Conservation (phyloP, 345 rosid genomes). For the Gossypium mustelinum region DNA sequence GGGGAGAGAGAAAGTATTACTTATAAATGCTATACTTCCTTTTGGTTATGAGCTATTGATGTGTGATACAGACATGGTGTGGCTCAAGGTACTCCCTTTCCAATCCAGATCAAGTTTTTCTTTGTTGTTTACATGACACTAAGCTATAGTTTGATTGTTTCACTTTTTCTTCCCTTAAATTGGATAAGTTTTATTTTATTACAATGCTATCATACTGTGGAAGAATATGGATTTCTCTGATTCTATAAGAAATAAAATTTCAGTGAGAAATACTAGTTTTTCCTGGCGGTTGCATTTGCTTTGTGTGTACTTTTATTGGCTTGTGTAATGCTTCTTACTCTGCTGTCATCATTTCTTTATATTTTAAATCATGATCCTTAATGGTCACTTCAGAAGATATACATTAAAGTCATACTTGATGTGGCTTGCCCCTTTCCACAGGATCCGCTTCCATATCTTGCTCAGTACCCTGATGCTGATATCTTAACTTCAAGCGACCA, state of each 20-base stretch:
- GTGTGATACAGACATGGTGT: slow-evolving; percentile 99
- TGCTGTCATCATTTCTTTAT: background rate
- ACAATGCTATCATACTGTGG: background rate
- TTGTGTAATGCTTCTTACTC: slow-evolving; percentile 4
- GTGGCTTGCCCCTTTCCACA: slow-evolving; percentile 34
- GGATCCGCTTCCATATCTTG: slow-evolving; percentile 95
- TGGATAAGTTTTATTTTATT: background rate
- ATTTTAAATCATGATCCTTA: slow-evolving; percentile 1
- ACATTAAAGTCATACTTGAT: slow-evolving; percentile 14
- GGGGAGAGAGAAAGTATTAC: slow-evolving; percentile 97
- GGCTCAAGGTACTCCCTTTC: slow-evolving; percentile 69
- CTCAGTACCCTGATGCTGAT: slow-evolving; percentile 94
- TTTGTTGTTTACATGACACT: background rate
- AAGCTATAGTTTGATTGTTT: background rate
- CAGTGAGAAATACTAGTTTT: background rate
- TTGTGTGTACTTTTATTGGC: background rate
- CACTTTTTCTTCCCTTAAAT: background rate
- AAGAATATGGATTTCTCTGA: background rate
- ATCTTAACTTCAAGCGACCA: slow-evolving; percentile 91
- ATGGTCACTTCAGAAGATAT: slow-evolving; percentile 10
- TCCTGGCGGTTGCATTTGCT: background rate
- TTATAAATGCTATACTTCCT: slow-evolving; percentile 79
- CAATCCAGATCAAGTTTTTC: background rate
- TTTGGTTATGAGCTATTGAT: slow-evolving; percentile 81
- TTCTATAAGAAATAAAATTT: background rate